Evolutionary conservation across 2,329 filamentous ascomycete species (phyloP), one percentile per base, ranked within the genome.

Genomic region (Trichoderma sp.): DNA sequence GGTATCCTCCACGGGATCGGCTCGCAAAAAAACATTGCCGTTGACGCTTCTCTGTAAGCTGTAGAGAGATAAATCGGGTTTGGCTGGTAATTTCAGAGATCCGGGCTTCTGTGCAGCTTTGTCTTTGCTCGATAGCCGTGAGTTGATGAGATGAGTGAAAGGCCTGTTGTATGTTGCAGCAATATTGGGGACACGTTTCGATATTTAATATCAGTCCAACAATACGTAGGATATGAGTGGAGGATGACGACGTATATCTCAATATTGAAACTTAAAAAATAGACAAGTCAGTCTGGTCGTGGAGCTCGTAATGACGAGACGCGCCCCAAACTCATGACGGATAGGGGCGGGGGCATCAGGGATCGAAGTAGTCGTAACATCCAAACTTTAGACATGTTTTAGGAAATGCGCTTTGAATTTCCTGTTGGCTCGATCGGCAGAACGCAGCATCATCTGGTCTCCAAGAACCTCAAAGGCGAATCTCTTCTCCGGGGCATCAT

Each of bases 331-430:
- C 53, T 60, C 67, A 24, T 38, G 41, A 21, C n/a, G 31, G 35
- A 33, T 11, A 29, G 9, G 29, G 21, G 9, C 12, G 18, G 16
- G 21, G 33, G 4, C 35, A 24, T 31, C 53, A n/a, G 35, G 12
- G 21, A 35, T 21, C 8, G 29, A 50, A 24, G 12, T 18, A 29
- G 21, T 11, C 8, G 4, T 6, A 6, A 6, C 9, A 38, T 27
- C 16, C n/a, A 14, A 12, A 6, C 27, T 6, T 45, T 62, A 97
- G 16, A 97, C 83, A 78, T 94, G 91, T 66, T 91, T 89, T 77
- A 95, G 87, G 80, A 94, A 95, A 82, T 96, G 95, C 81, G 91
- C 88, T 85, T 97, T 98, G 85, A 97, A 97, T 85, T 98, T 98
- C 85, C 91, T 95, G 80, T 93, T 97, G 66, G 95, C 94, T 27